Percentiles rank a stretch among this genome's conserved stretches.
phyloP scores from a whole-genome alignment of 176 grass and related monocot genomes.

The Canna indica region DNA sequence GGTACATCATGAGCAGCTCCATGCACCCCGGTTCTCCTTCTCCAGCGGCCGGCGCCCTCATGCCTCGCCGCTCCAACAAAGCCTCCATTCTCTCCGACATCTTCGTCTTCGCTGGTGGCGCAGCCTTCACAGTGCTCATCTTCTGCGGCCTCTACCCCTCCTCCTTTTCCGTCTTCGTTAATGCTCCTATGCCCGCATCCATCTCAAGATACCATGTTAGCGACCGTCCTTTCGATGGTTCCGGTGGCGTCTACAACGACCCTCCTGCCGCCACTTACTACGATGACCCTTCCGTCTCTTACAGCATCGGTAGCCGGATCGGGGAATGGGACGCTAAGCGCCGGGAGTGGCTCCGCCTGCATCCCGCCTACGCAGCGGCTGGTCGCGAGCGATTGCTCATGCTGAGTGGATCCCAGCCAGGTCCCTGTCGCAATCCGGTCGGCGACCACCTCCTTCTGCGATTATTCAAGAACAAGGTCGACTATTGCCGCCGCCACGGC shows the following conservation, averaged over 20 bases:
- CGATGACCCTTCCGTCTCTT: conserved; percentile 52
- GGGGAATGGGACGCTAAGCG: conserved; percentile 71
- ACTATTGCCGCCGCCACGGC: conserved; percentile 78
- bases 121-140: conserved; percentile 29
- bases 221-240: background rate
- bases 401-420: conserved; percentile 76
- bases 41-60: background rate
- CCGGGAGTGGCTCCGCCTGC: conserved; percentile 41
- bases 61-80: conserved; percentile 6
- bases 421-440: conserved; percentile 38
- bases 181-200: no score
- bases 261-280: conserved; percentile 41
- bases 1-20: background rate
- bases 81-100: conserved; percentile 32
- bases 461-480: conserved; percentile 76
- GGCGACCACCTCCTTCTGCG: conserved; percentile 61
- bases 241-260: background rate
- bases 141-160: conserved; percentile 37
- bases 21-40: background rate
- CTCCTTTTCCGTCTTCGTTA: conserved; percentile 17
- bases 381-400: conserved; percentile 46
- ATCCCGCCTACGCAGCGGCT: conserved; percentile 14
- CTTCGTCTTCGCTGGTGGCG: conserved; percentile 53
- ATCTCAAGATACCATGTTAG: no score
- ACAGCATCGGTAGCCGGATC: conserved; percentile 57